phyloP scores from a whole-genome alignment of 2,329 filamentous ascomycete genomes.

The Xylaria sp. region DNA sequence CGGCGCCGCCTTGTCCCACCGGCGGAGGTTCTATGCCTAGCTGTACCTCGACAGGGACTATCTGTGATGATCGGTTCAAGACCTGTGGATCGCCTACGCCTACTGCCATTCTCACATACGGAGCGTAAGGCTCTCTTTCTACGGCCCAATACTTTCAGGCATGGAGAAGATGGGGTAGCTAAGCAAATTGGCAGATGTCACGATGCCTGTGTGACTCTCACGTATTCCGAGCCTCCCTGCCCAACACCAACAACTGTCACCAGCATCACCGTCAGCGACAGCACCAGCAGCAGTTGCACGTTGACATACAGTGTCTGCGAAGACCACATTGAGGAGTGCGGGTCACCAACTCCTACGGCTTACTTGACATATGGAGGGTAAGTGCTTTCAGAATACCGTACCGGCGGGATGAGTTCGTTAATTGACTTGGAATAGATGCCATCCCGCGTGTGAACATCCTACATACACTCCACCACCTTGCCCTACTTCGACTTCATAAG shows the following conservation, averaged over 20 bases:
- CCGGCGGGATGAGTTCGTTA: background rate
- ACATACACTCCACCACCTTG: conserved; percentile 36
- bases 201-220: conserved; percentile 29
- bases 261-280: background rate
- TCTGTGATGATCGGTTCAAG: conserved; percentile 43
- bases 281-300: conserved; percentile 32
- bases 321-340: conserved; percentile 43
- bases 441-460: conserved; percentile 24
- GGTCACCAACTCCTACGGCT: conserved; percentile 42
- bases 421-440: conserved; percentile 30
- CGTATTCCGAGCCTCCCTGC: conserved; percentile 35
- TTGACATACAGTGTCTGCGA: conserved; percentile 42
- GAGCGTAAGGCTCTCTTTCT: conserved; percentile 27
- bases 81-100: conserved; percentile 43
- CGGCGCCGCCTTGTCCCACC: conserved; percentile 33
- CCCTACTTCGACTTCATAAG: conserved; percentile 26
- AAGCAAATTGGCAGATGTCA: conserved; percentile 28
- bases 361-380: conserved; percentile 38
- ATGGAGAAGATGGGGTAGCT: background rate
- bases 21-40: conserved; percentile 11
- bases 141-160: too few species aligned
- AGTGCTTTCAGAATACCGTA: too few species aligned
- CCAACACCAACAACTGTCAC: conserved; percentile 29
- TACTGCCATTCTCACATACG: conserved; percentile 38
- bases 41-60: conserved; percentile 42